Percentiles rank a stretch among this genome's conserved stretches.
Conservation (phyloP, 1,139 yeast species). For the Debaryomyces sp. region DNA sequence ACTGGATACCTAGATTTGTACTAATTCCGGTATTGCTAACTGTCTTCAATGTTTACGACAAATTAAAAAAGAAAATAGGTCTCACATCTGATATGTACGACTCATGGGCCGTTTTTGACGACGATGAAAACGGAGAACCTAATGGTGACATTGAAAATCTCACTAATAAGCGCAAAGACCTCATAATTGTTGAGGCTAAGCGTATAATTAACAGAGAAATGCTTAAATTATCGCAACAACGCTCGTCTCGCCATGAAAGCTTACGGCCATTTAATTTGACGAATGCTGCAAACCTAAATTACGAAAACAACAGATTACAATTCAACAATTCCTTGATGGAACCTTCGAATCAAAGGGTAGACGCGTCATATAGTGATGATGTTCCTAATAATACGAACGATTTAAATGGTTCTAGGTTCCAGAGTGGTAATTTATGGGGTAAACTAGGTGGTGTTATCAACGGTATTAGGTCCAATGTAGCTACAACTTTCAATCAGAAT, state of each 20-base stretch:
- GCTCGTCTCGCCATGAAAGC: constrained; percentile 8
- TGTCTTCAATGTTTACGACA: constrained; percentile 69
- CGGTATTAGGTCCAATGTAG: constrained; percentile 23
- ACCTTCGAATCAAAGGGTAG: constrained; percentile 15
- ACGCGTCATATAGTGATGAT: constrained; percentile 12
- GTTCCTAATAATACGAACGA: neutral
- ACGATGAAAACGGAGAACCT: constrained; percentile 22
- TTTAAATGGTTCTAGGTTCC: neutral
- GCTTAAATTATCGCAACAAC: constrained; percentile 27
- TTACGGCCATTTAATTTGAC: constrained; percentile 35
- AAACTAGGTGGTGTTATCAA: constrained; percentile 29
- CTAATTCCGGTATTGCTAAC: constrained; percentile 68
- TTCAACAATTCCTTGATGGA: constrained; percentile 26
- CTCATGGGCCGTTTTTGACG: constrained; percentile 55
- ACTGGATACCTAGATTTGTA: constrained; percentile 73
- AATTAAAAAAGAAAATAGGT: constrained; percentile 52
- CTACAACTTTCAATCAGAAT: constrained; percentile 15
- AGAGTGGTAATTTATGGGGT: constrained; percentile 21
- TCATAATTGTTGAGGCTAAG: constrained; percentile 47
- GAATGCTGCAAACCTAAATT: constrained; percentile 34
- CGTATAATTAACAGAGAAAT: constrained; percentile 41
- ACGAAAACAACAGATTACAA: constrained; percentile 30
- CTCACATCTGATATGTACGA: constrained; percentile 55
- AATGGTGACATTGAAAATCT: constrained; percentile 16
- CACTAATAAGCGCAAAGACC: constrained; percentile 33